These are phyloP conservation scores for Quercus wislizeni DNA, from an alignment of 306 rosid species.

Conservation along the genomic window DNA sequence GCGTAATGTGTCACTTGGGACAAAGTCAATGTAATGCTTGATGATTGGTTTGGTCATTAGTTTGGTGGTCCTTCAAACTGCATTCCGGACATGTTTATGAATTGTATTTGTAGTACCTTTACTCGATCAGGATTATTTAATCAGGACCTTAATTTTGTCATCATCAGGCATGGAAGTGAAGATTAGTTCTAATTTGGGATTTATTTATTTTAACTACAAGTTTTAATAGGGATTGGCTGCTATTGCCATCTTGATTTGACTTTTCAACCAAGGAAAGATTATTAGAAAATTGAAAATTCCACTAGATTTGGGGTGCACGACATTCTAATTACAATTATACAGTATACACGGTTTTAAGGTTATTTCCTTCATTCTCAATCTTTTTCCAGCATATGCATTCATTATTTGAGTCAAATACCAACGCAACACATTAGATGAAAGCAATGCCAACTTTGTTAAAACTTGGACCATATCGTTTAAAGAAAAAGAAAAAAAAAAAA, in stretches of 20 bases:
- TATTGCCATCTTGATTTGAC: not conserved
- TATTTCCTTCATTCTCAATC: not conserved
- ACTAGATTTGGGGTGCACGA: not conserved
- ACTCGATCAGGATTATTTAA: not conserved
- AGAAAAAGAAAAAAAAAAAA: no score
- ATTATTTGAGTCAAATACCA: no score
- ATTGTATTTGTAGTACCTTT: not conserved
- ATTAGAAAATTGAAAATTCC: not conserved
- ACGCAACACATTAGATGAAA: no score
- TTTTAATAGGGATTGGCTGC: not conserved
- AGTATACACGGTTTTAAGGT: not conserved
- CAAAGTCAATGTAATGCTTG: no score
- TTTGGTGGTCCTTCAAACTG: no score
- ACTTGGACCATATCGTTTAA: no score
- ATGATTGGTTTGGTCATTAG: no score
- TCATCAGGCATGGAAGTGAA: not conserved
- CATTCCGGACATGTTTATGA: no score
- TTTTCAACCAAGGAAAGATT: not conserved
- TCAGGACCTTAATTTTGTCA: not conserved
- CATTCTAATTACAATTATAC: not conserved
- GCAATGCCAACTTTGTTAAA: no score
- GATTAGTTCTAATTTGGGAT: no score
- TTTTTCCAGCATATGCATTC: no score
- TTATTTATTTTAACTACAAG: not conserved
- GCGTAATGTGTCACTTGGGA: no score